Percentiles rank a stretch among this genome's conserved stretches.
These are phyloP conservation scores for Coniella vitis DNA, from an alignment of 2,329 filamentous ascomycete species.

Conservation along the genomic window DNA sequence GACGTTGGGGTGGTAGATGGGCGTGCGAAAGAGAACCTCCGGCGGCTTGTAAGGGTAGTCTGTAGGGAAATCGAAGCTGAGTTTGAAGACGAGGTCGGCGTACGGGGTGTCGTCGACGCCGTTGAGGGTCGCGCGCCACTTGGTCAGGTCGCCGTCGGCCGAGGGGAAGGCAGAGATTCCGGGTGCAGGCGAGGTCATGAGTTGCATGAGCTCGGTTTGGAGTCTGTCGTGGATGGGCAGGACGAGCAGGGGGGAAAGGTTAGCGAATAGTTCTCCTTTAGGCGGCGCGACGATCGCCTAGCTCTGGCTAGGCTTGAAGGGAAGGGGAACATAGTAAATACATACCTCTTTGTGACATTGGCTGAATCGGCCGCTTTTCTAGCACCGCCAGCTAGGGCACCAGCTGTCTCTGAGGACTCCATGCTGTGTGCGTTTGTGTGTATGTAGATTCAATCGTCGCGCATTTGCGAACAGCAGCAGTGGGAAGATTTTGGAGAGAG, in stretches of 20 bases:
- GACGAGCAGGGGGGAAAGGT: neutral
- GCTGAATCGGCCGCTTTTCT: constrained; percentile 56
- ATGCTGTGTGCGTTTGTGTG: constrained; percentile 29
- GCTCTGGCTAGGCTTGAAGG: too few species aligned
- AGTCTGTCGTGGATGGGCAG: constrained; percentile 48
- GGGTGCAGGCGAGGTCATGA: constrained; percentile 92
- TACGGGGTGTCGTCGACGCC: constrained; percentile 91
- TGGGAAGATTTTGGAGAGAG: neutral
- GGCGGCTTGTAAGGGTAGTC: constrained; percentile 93
- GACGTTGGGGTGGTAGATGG: constrained; percentile 98
- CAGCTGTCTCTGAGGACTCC: constrained; percentile 53
- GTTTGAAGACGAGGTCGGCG: constrained; percentile 79
- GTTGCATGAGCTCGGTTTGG: constrained; percentile 95
- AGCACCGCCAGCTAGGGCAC: constrained; percentile 53
- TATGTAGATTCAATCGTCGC: neutral
- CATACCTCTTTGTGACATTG: constrained; percentile 72
- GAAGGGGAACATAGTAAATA: too few species aligned
- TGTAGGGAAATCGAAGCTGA: constrained; percentile 80
- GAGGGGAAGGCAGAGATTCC: constrained; percentile 94
- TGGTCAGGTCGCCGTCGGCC: constrained; percentile 79
- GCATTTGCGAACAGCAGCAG: too few species aligned
- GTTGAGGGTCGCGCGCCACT: constrained; percentile 89
- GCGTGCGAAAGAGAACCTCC: constrained; percentile 92
- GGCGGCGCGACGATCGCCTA: neutral
- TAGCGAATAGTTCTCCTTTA: neutral